phyloP scores from a whole-genome alignment of 805 yeast species.

The Zygosaccharomyces bailii region DNA sequence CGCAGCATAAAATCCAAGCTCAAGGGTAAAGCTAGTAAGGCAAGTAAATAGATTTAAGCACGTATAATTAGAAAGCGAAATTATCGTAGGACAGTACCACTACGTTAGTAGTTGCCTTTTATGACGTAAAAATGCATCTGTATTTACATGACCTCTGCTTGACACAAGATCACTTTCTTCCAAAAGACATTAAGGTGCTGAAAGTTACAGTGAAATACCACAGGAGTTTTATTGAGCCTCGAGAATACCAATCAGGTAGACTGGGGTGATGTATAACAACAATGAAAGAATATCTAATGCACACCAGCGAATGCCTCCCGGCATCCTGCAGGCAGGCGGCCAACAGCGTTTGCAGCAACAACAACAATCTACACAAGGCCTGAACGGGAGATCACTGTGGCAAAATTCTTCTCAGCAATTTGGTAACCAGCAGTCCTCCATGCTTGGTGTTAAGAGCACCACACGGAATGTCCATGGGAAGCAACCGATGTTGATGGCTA shows the following conservation, averaged over 20 bases:
- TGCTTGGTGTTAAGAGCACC: slow-evolving; percentile 10
- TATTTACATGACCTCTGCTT: neutral
- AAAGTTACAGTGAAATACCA: neutral
- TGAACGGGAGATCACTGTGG: slow-evolving; percentile 20
- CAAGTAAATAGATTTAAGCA: neutral
- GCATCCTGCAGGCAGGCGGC: slow-evolving; percentile 13
- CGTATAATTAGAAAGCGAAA: neutral
- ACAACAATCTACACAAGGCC: slow-evolving; percentile 12
- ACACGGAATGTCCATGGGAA: slow-evolving; percentile 27
- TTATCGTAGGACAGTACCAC: neutral
- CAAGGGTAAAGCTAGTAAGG: slow-evolving; percentile 2
- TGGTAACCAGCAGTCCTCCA: slow-evolving; percentile 9
- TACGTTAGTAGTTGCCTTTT: neutral
- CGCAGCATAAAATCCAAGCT: slow-evolving; percentile 13
- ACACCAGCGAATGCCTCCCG: slow-evolving; percentile 15
- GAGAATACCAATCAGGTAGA: neutral
- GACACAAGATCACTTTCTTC: neutral
- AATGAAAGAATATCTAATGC: slow-evolving; percentile 13
- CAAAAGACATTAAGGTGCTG: neutral
- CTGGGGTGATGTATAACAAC: slow-evolving; percentile 14
- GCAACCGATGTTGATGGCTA: slow-evolving; percentile 52
- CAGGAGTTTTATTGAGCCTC: neutral
- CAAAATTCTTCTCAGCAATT: slow-evolving; percentile 16
- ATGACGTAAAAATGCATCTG: neutral
- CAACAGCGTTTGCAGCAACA: slow-evolving; percentile 18